Base-by-base conservation (phyloP, 768 basidiomycete species). In the Harrya chromipes region DNA sequence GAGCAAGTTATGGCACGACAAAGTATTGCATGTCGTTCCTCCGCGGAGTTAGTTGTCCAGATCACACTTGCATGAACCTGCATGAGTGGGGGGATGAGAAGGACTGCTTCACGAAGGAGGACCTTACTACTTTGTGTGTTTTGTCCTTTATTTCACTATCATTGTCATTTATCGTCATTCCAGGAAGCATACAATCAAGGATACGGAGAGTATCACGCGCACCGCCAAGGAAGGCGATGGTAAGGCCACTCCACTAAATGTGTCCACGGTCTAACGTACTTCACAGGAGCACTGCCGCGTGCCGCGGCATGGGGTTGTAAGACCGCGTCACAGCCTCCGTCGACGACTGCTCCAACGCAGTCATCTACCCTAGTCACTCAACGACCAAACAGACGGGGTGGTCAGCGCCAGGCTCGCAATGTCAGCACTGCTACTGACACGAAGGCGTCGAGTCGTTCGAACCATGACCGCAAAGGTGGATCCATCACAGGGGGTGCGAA, bases 71-170 rank as follows among this genome's bases (percentile, higher is more conserved):
- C 70, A 87, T 94, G 84, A 89, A 90, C 66, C 72, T 94, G 38
- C 97, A 99, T 65, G 97, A 98, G 67, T 97, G 93, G 91, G 97
- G 94, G 29, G 97, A 97, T 53, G 95, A 98, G 70, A 89, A 92
- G 48, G 97, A 99, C 68, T 94, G 91, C 62, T 94, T 97, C 65
- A 94, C 94, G 1, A 94, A 94, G 71, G 94, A 97, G 66, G 95
- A 98, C 69, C 74, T 95, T 50, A 87, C 92, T 21, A 95, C 94
- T 1, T 71, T 94, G 93, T 95, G 64, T 40, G 82, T 77, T 38
- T 52, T 48, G 46, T 55, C 53, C 35, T 20, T 49, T 20, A 20
- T 13, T 40, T 29, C 53, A 45, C 27, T 40, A 14, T 48, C 24
- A 24, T 6, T 24, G 13, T 46, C 29, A 38, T 43, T 50, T 2